Evolutionary conservation across 2,329 filamentous ascomycete genomes (phyloP), one percentile per base, ranked within the genome.

Genomic region (Fusarium multiceps): DNA sequence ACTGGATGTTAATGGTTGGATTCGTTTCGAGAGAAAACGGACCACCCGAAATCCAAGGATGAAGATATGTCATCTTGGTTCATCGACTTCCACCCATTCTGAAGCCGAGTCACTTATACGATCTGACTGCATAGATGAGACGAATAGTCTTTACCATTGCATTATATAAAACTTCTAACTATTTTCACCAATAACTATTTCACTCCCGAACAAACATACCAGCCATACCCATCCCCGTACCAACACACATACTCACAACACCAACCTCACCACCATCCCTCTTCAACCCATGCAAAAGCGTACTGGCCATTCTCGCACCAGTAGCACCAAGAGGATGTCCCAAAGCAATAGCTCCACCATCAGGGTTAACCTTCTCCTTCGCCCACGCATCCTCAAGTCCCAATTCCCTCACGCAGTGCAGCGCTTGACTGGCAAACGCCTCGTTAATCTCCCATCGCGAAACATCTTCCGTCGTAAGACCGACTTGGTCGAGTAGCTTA

Each of bases 401-500:
- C 13, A 96, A 77, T 74, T 89, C 86, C 64, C 93, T 83, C 47
- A 95, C 82, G 74, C 91, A 94, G 81, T 97, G 86, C 7, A 91
- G 80, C 2, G 87, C 84, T 80, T 91, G 89, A 73, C 87, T 89
- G 4, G 89, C 89, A 79, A 91, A 91, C 9, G 89, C 89, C 86
- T 98, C 94, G 80, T 98, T 98, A 80, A 98, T 92, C 84, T 98
- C 94, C 94, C 94, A 98, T 12, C 96, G 84, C 37, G 90, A 87
- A 0, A 98, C 88, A 61, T 98, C 93, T 4, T 85, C 83, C 90
- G 45, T 81, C 77, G 34, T 37, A 16, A 98, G 78, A 1, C 90
- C 93, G 3, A 91, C 87, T 65, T 88, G 87, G 20, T 83, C 79
- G n/a, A 98, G 84, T 21, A 97, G 84, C 78, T 91, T 92, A 9